Evolutionary conservation across 257 asterid genomes (phyloP).

Genomic region (Handroanthus guayacan): DNA sequence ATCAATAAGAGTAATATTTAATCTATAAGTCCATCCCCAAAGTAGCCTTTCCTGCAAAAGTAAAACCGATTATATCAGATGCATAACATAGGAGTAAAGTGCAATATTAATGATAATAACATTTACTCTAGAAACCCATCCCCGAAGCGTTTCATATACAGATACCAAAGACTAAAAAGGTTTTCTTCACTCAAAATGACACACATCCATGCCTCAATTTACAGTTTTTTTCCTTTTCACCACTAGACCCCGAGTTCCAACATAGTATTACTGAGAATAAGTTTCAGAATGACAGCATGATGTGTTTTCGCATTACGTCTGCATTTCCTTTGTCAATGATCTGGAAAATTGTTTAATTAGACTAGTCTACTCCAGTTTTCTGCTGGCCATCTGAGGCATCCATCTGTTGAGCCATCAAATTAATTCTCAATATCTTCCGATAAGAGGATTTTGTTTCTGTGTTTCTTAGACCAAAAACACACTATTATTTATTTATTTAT

Average conservation of each 20-base stretch:
- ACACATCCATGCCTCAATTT: background rate
- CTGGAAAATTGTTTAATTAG: background rate
- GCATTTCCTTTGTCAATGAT: background rate
- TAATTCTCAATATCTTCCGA: slow-evolving; percentile 1
- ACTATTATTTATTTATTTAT: background rate
- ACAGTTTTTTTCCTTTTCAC: background rate
- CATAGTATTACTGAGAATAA: background rate
- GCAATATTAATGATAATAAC: background rate
- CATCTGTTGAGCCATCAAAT: slow-evolving; percentile 10
- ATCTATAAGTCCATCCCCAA: slow-evolving; percentile 47
- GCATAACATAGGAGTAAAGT: background rate
- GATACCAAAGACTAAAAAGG: background rate
- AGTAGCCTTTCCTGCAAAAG: slow-evolving; percentile 49
- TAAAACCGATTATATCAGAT: slow-evolving; percentile 35
- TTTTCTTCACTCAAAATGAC: slow-evolving; percentile 12
- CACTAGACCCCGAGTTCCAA: slow-evolving; percentile 2
- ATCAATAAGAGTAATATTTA: slow-evolving; percentile 31
- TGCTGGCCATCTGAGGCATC: background rate
- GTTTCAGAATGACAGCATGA: slow-evolving; percentile 10
- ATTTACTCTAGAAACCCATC: slow-evolving; percentile 39
- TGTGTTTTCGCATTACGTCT: background rate
- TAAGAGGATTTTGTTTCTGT: background rate
- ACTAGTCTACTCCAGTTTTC: background rate
- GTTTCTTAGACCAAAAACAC: background rate
- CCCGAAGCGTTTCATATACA: slow-evolving; percentile 16